These are phyloP conservation scores for Wallacemonas sp. DNA, from an alignment of 208 protist genomes.

Conservation along the genomic window DNA sequence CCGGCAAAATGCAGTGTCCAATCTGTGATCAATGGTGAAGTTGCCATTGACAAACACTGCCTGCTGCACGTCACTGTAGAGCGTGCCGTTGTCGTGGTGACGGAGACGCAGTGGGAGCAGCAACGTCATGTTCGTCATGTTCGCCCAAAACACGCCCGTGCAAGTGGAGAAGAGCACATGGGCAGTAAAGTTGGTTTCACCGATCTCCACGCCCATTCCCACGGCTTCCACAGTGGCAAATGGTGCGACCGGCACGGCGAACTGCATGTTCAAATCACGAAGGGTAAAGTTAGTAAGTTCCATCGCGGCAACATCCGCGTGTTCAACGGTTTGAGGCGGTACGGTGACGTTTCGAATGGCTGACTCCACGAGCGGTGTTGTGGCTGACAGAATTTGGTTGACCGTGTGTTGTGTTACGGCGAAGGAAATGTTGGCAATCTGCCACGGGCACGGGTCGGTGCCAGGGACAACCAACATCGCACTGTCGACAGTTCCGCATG, in stretches of 20 bases:
- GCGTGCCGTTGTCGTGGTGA: conserved; percentile 32
- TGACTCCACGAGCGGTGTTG: conserved; percentile 20
- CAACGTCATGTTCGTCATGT: conserved; percentile 27
- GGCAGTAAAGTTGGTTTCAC: conserved; percentile 51
- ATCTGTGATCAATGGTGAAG: conserved; percentile 43
- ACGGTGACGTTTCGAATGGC: conserved; percentile 25
- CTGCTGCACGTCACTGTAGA: conserved; percentile 14
- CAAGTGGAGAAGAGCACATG: conserved; percentile 31
- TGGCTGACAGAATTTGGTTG: conserved; percentile 7
- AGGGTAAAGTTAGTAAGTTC: conserved; percentile 37
- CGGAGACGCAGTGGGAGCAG: conserved; percentile 19
- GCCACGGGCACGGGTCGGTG: background rate
- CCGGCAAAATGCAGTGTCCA: conserved; percentile 39
- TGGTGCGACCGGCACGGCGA: conserved; percentile 23
- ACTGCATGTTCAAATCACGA: conserved; percentile 13
- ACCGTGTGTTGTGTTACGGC: background rate
- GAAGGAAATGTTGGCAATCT: conserved; percentile 1
- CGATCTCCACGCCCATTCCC: conserved; percentile 36
- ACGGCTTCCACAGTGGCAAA: conserved; percentile 25
- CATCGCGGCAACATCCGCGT: conserved; percentile 50
- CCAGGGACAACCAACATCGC: too few relatives aligned
- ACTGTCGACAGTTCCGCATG: too few relatives aligned
- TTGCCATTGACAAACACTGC: conserved; percentile 24
- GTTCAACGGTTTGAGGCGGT: conserved; percentile 31
- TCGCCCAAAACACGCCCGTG: conserved; percentile 34